Base-by-base conservation (phyloP, 2,329 filamentous ascomycete genomes). In the Ophiocordyceps sinensis region DNA sequence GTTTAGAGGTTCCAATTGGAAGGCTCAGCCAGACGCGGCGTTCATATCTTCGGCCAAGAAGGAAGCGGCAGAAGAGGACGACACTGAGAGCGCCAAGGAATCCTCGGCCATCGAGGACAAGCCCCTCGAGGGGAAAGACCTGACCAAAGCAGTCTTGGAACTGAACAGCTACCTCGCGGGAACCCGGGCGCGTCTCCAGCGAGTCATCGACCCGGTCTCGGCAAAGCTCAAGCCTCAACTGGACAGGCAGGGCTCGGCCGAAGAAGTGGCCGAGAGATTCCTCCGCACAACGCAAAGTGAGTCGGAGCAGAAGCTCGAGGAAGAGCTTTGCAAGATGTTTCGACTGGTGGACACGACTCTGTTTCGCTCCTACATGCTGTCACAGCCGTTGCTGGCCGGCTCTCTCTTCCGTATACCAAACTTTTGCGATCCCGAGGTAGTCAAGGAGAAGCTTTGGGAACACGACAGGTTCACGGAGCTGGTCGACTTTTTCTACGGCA, bases 401-500 rank as follows among this genome's bases (percentile, higher is more conserved):
- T 85, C 88, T 0, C 72, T 98, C 0, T 96, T 98, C 65, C 86
- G 91, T 21, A 85, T 96, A 40, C 82, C 88, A 55, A 98, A 98
- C 58, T 96, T 95, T 56, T 96, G 91, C 59, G 89, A 98, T 52
- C 89, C 91, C 0, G 82, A 85, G 28, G 91, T 96, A 3, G 89
- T 98, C 19, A 91, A 94, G 56, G 85, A 94, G 59, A 87, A 87
- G 52, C 67, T 98, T 5, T 78, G 94, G 44, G 85, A 94, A 57
- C 85, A 81, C 34, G 84, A 84, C 43, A 78, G 88, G 28, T 95
- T 94, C 60, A 89, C 82, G 40, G 89, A 96, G 62, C 68, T 98
- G 2, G 87, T 98, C n/a, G 89, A 96, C 58, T 98, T 98, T 56
- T 79, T 96, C 50, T 86, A 93, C 53, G 91, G 91, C 47, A 98